Base-by-base conservation (phyloP, 2,329 filamentous ascomycete genomes). In the Trichoderma koningiopsis region DNA sequence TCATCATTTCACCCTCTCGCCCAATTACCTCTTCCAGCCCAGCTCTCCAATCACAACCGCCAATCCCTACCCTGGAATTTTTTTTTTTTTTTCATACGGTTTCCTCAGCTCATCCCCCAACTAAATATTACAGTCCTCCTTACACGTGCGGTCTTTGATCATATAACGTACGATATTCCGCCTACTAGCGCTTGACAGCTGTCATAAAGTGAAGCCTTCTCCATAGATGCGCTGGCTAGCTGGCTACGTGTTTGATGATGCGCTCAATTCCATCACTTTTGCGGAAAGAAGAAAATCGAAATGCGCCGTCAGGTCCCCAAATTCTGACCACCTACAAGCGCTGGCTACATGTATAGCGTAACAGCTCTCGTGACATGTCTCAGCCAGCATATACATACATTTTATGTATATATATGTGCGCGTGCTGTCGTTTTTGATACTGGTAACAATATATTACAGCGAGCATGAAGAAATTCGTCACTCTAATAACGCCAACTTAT, bases 311-410 rank as follows among this genome's bases (percentile, higher is more conserved):
- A 24, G n/a, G 43, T 52, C 64, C 40, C 47, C 64, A 35, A 67
- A 52, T 59, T 59, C 64, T 67, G 55, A 67, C 64, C 64, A 67
- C 64, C 53, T 35, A 22, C 43, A 10, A 22, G 27, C n/a, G 22
- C 40, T 66, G 40, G 63, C 40, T 35, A 52, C 61, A 35, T 14
- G 19, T 33, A 57, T n/a, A 43, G 5, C 13, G 52, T 31, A 8
- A 40, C 53, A 43, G 19, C 52, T 24, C 27, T 24, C 14, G 47
- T 66, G 37, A 19, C 40, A 55, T 22, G 27, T 55, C 55, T 67
- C 55, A 67, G 64, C 64, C 64, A 24, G 19, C 61, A 53, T 31
- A 35, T 29, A 47, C 31, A 5, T 29, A n/a, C 27, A 27, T 27
- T 2, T 27, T 27, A 27, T 27, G 27, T 27, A 27, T 27, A 35